A percentile compares a stretch with the other conserved stretches of the same genome.
These are phyloP conservation scores for Fusarium circinatum DNA, from an alignment of 2,329 filamentous ascomycete species.

Conservation along the genomic window DNA sequence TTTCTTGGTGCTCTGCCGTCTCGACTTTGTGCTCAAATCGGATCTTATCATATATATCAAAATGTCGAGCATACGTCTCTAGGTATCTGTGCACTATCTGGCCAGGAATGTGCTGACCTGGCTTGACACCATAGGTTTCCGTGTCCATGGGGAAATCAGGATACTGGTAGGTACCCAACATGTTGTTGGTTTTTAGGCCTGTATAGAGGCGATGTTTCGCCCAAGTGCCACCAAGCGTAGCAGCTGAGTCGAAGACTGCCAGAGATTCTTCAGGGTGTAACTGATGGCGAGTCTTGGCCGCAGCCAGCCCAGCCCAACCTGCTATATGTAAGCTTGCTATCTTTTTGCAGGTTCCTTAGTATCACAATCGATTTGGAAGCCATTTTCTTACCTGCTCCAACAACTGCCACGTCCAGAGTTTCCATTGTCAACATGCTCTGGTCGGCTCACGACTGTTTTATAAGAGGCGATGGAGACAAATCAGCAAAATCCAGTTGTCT, in stretches of 20 bases:
- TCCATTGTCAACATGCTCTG: conserved; percentile 48
- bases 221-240: conserved; percentile 76
- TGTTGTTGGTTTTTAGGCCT: conserved; percentile 78
- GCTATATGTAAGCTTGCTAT: not conserved
- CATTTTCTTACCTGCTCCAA: conserved; percentile 62
- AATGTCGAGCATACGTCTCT: conserved; percentile 55
- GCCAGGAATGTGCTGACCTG: conserved; percentile 60
- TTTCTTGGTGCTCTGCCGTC: conserved; percentile 54
- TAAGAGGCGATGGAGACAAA: not conserved
- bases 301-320: conserved; percentile 64
- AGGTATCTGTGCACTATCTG: conserved; percentile 60
- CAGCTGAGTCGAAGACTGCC: conserved; percentile 66
- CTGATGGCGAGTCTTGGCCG: conserved; percentile 70
- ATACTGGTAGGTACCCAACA: conserved; percentile 77
- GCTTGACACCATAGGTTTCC: conserved; percentile 59
- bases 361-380: too few species aligned
- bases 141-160: conserved; percentile 77
- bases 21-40: conserved; percentile 53
- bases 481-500: not conserved
- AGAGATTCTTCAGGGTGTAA: conserved; percentile 67
- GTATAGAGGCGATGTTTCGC: conserved; percentile 73
- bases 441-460: not conserved
- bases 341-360: not conserved
- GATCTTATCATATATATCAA: conserved; percentile 54
- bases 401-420: conserved; percentile 58